Evolutionary conservation across 1,284 basidiomycete species (phyloP), one percentile per base, ranked within the genome.

Genomic region (Cryptococcus maquisensis): DNA sequence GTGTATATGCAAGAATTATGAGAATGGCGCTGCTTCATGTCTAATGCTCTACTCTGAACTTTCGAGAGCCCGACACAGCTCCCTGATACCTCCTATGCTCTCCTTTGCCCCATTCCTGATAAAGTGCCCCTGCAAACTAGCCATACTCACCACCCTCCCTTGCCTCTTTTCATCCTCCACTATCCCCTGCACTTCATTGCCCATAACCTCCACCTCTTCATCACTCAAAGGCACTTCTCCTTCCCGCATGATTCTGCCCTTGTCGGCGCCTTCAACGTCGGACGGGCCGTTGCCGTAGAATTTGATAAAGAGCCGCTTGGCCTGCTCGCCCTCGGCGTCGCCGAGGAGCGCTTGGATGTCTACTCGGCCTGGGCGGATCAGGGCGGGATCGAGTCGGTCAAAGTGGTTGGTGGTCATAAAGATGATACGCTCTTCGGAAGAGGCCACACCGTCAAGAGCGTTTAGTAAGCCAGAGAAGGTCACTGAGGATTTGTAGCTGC

Each of bases 321-420:
- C 91, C 76, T 98, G 96, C 47, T 80, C 77, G 1, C 90, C 83
- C 23, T 82, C 86, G 0, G 96, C 92, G 68, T 99, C 91, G 69
- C 88, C 93, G 37, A 99, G 82, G 42, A 90, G 79, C 61, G 88
- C 83, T 28, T 85, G 83, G 43, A 98, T 75, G 73, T 98, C 95
- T 37, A 98, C 93, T 9, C 95, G 83, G 1, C 95, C 95, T 0
- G 95, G 95, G 50, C 95, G 86, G 63, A 98, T 92, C 38, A 98
- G 83, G 0, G 96, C 95, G 9, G 90, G 87, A 62, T 83, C 78
- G 41, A 81, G 74, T 10, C 66, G 68, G 8, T 73, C 67, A 52
- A 90, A 76, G 67, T 98, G 95, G 75, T 98, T 98, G n/a, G 95
- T 98, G 1, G 95, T 98, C 88, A 98, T 91, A 77, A 98, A 98